Percentiles rank a stretch among this genome's conserved stretches.
Conservation (phyloP, 805 yeast genomes). For the Phaffomyces antillensis region DNA sequence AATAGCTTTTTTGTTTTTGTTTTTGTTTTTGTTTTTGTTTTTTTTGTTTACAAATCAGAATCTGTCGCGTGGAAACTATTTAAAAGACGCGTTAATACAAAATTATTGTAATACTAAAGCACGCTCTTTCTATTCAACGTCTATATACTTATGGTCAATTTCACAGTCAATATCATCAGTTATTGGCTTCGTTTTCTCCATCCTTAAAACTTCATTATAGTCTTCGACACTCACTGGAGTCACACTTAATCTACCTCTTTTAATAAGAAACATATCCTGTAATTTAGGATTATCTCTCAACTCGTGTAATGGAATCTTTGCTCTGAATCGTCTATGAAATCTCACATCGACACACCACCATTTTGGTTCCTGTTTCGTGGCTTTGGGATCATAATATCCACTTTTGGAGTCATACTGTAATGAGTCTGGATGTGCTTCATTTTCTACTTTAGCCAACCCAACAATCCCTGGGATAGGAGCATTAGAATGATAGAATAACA, state of each 20-base stretch:
- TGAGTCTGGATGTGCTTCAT: slow-evolving; percentile 32
- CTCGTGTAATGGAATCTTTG: slow-evolving; percentile 35
- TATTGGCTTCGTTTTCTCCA: slow-evolving; percentile 26
- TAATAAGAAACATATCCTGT: slow-evolving; percentile 36
- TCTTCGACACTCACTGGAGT: slow-evolving; percentile 40
- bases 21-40: slow-evolving; percentile 4
- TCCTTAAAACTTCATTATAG: slow-evolving; percentile 30
- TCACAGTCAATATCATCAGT: slow-evolving; percentile 29
- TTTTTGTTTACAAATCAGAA: slow-evolving; percentile 1
- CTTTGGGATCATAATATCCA: slow-evolving; percentile 42
- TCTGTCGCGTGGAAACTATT: not conserved
- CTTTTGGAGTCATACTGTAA: slow-evolving; percentile 35
- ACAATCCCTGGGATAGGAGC: slow-evolving; percentile 49
- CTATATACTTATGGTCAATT: slow-evolving; percentile 17
- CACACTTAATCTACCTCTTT: slow-evolving; percentile 45
- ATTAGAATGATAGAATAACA: slow-evolving; percentile 50
- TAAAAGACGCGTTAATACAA: not conserved
- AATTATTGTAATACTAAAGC: too few species aligned
- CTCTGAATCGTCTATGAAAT: slow-evolving; percentile 35
- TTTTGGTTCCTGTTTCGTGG: slow-evolving; percentile 33
- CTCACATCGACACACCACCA: slow-evolving; percentile 54
- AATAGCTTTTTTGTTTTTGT: not conserved
- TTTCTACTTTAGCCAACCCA: slow-evolving; percentile 35
- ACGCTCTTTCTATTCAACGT: not conserved
- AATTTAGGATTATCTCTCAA: slow-evolving; percentile 29